Evolutionary conservation across 208 protist genomes (phyloP), one percentile per base, ranked within the genome.

Genomic region (Naegleria gruberi): DNA sequence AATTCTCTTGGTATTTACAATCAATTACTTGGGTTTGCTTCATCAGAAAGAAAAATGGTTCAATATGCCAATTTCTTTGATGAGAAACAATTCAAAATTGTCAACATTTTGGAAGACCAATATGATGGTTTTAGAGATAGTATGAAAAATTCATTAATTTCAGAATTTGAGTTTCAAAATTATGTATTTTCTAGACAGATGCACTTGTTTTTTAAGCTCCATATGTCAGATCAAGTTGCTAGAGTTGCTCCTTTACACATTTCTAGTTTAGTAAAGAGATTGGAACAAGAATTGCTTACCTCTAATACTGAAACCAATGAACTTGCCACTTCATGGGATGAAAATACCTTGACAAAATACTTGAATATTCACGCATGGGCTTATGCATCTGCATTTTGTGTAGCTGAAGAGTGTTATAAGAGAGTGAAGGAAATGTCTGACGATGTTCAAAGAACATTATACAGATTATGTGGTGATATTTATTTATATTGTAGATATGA

Each of bases 161-260:
- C 41, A 7, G 83, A 87, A 55, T 87, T 87, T 55, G 83, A 87
- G n/a, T 87, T 87, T 87, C 40, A 55, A 6, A 55, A 55, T 87
- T 87, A 87, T 40, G 43, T 87, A 30, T 87, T 87, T 41, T 30
- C 83, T 4, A 46, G 83, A 87, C 83, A 87, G 37, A 87, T 87
- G 10, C 43, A 87, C 15, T 51, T 87, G 37, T 87, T 37, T 37
- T 87, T 87, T 4, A 87, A 55, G 30, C 23, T 87, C 17, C 6
- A 40, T 26, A 55, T 6, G 0, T 43, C 83, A 17, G 41, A 87
- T 55, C 23, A 55, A 55, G 83, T 41, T n/a, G 83, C 83, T 87
- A 10, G 26, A 8, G 8, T 55, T 26, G n/a, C 43, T 4, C 5
- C 19, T 4, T 2, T 26, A 12, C 42, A 41, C 15, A 51, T 87